Evolutionary conservation across 257 asterid genomes (phyloP).

Genomic region (Verbascum thapsus): DNA sequence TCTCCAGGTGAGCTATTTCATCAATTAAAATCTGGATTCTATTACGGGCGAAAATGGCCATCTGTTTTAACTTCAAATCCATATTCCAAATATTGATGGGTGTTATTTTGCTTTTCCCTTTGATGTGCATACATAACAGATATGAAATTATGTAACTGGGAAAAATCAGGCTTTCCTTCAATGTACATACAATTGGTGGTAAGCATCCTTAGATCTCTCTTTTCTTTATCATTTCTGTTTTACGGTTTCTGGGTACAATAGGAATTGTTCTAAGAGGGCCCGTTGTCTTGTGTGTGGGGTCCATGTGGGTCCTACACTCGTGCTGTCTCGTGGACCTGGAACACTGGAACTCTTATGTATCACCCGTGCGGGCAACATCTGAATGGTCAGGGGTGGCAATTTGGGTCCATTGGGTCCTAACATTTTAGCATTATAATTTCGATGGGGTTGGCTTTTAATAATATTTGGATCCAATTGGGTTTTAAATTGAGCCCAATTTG

Average conservation of each 20-base stretch:
- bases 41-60: background rate
- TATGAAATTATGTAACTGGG: background rate
- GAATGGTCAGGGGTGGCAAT: too few species aligned
- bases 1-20: constrained; percentile 33
- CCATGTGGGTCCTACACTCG: too few species aligned
- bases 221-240: background rate
- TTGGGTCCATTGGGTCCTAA: too few species aligned
- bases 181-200: constrained; percentile 13
- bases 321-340: too few species aligned
- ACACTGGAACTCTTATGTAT: too few species aligned
- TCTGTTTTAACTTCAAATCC: background rate
- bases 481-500: too few species aligned
- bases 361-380: too few species aligned
- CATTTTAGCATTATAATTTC: too few species aligned
- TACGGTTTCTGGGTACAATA: background rate
- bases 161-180: background rate
- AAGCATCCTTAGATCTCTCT: constrained; percentile 2
- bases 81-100: background rate
- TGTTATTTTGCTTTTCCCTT: background rate
- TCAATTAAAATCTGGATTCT: background rate
- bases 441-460: too few species aligned
- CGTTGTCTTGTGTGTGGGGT: too few species aligned
- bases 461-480: too few species aligned
- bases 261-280: too few species aligned
- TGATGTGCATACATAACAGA: background rate